Percentiles rank a stretch among this genome's conserved stretches.
phyloP scores from a whole-genome alignment of 768 basidiomycete species.

The Hirschioporus abietinus region DNA sequence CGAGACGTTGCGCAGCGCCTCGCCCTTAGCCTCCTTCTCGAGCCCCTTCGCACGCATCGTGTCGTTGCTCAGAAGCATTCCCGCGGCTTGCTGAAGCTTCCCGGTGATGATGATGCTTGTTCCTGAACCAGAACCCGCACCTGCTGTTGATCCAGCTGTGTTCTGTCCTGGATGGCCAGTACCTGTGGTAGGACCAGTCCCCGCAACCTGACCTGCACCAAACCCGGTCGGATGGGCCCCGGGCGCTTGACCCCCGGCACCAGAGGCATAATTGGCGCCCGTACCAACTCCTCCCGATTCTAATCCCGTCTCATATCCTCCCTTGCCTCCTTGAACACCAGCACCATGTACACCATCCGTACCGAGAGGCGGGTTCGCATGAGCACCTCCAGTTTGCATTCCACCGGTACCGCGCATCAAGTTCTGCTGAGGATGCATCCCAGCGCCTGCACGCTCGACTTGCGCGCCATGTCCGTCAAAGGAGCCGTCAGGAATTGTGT shows the following conservation, averaged over 20 bases:
- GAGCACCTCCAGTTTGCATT: too few species aligned
- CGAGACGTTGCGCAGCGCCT: neutral
- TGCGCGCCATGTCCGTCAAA: neutral
- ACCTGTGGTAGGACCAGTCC: too few species aligned
- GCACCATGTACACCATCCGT: neutral
- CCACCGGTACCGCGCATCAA: too few species aligned
- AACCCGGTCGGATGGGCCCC: neutral
- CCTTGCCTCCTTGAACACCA: neutral
- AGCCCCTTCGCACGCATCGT: conserved; percentile 1
- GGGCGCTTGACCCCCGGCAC: too few species aligned
- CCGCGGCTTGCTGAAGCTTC: conserved; percentile 1
- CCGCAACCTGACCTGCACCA: neutral
- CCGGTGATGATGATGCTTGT: neutral
- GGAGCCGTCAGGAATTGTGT: neutral
- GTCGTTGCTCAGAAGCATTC: conserved; percentile 2
- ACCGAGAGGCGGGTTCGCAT: neutral
- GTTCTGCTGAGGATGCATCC: neutral
- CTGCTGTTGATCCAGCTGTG: neutral
- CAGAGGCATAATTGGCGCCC: too few species aligned
- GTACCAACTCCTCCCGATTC: too few species aligned
- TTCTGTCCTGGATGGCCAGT: neutral
- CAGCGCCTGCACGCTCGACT: neutral
- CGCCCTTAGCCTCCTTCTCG: neutral
- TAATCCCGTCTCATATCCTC: too few species aligned
- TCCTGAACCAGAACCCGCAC: neutral